A percentile compares a stretch with the other conserved stretches of the same genome.
These are phyloP conservation scores for Fraxinus nigra DNA, from an alignment of 305 asterid species.

Conservation along the genomic window DNA sequence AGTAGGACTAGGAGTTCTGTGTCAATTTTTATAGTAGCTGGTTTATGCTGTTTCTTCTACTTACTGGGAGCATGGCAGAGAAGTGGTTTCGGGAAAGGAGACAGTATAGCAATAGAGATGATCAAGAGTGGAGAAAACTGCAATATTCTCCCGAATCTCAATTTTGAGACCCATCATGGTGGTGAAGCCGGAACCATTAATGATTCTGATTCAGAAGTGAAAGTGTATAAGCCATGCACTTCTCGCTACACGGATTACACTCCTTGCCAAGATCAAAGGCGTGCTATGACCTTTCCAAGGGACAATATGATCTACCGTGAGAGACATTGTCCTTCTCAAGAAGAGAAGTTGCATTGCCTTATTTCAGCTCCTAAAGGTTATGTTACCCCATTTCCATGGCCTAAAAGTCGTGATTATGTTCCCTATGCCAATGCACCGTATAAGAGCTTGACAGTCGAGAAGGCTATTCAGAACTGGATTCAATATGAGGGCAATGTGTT, in stretches of 20 bases:
- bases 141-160: slow-evolving; percentile 67
- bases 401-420: slow-evolving; percentile 91
- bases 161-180: slow-evolving; percentile 78
- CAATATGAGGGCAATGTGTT: slow-evolving; percentile 92
- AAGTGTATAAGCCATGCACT: slow-evolving; percentile 57
- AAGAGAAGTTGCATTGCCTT: slow-evolving; percentile 79
- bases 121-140: slow-evolving; percentile 70
- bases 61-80: slow-evolving; percentile 97
- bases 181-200: slow-evolving; percentile 66
- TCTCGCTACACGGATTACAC: slow-evolving; percentile 79
- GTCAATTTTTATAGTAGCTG: slow-evolving; percentile 78
- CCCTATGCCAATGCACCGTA: slow-evolving; percentile 97
- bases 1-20: slow-evolving; percentile 77
- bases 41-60: slow-evolving; percentile 93
- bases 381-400: slow-evolving; percentile 92
- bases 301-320: slow-evolving; percentile 91
- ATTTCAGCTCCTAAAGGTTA: slow-evolving; percentile 95
- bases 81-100: slow-evolving; percentile 94
- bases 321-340: slow-evolving; percentile 89
- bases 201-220: slow-evolving; percentile 46
- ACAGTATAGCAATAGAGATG: slow-evolving; percentile 78
- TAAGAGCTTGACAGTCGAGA: slow-evolving; percentile 93
- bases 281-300: slow-evolving; percentile 93
- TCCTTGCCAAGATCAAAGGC: slow-evolving; percentile 91
- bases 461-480: slow-evolving; percentile 95